These are phyloP conservation scores for Trichoderma gracile DNA, from an alignment of 2,329 filamentous ascomycete species.

Conservation along the genomic window DNA sequence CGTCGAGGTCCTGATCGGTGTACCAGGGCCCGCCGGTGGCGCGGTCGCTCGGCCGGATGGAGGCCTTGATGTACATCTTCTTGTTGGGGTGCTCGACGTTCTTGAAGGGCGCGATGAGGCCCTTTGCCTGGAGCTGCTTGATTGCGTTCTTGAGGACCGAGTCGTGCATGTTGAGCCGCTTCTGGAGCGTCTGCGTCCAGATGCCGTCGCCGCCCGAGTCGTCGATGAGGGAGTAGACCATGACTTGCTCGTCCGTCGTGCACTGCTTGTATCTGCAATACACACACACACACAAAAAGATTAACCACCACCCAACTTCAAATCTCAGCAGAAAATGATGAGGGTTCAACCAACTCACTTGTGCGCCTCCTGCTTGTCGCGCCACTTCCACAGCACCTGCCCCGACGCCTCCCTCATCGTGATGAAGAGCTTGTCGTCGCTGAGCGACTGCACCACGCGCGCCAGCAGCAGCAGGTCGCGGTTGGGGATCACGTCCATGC, in stretches of 20 bases:
- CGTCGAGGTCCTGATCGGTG: constrained; percentile 85
- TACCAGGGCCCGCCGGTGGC: constrained; percentile 95
- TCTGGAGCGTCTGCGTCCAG: constrained; percentile 85
- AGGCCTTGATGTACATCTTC: constrained; percentile 94
- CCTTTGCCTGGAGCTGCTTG: constrained; percentile 79
- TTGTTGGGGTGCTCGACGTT: constrained; percentile 87
- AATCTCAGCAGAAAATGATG: no score
- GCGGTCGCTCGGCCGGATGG: constrained; percentile 81
- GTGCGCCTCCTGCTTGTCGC: constrained; percentile 59
- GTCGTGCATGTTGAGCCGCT: constrained; percentile 79
- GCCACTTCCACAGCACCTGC: constrained; percentile 56
- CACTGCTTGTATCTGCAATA: constrained; percentile 57
- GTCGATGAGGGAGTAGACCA: constrained; percentile 89
- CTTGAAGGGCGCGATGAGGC: constrained; percentile 84
- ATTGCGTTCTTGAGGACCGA: constrained; percentile 77
- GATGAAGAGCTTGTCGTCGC: constrained; percentile 60
- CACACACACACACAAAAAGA: not conserved
- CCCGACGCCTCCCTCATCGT: constrained; percentile 46
- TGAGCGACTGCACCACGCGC: constrained; percentile 57
- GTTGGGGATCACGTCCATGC: constrained; percentile 58
- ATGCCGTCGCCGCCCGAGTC: constrained; percentile 81
- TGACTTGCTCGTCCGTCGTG: constrained; percentile 70
- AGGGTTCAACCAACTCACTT: constrained; percentile 50
- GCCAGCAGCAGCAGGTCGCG: constrained; percentile 57
- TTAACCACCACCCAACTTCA: no score